Percentiles rank a stretch among this genome's conserved stretches.
phyloP scores from a whole-genome alignment of 208 protist genomes.

The Crithidia sp. region DNA sequence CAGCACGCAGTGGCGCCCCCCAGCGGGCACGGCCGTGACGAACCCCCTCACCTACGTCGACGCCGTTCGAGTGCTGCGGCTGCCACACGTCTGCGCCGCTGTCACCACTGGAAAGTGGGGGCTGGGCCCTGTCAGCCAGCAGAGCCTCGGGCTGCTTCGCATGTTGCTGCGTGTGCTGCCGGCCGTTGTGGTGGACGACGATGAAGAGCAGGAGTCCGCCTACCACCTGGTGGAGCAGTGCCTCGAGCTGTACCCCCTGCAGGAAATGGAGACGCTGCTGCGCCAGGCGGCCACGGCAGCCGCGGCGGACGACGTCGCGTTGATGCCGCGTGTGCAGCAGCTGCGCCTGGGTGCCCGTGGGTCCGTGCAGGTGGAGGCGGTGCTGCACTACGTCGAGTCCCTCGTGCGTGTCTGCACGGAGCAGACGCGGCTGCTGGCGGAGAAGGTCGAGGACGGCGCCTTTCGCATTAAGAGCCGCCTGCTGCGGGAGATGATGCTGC shows the following conservation, averaged over 20 bases:
- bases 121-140: slow-evolving; percentile 24
- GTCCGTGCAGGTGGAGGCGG: slow-evolving; percentile 33
- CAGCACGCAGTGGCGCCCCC: slow-evolving; percentile 23
- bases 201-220: slow-evolving; percentile 56
- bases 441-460: slow-evolving; percentile 53
- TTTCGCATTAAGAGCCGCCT: slow-evolving; percentile 45
- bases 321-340: slow-evolving; percentile 34
- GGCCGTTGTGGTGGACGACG: slow-evolving; percentile 56
- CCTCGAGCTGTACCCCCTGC: slow-evolving; percentile 57
- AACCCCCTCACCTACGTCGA: slow-evolving; percentile 29
- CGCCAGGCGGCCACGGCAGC: slow-evolving; percentile 28
- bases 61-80: slow-evolving; percentile 27
- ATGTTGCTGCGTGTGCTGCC: slow-evolving; percentile 52
- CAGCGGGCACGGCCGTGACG: slow-evolving; percentile 8
- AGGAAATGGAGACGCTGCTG: slow-evolving; percentile 53
- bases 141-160: slow-evolving; percentile 51
- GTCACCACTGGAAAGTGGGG: slow-evolving; percentile 27
- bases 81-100: slow-evolving; percentile 16
- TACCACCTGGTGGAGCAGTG: slow-evolving; percentile 51
- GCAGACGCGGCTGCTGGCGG: slow-evolving; percentile 61
- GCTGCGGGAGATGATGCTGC: slow-evolving; percentile 62
- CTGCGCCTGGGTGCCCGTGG: slow-evolving; percentile 20
- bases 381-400: slow-evolving; percentile 49
- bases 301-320: slow-evolving; percentile 28
- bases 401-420: slow-evolving; percentile 65